These are phyloP conservation scores for Aspergillus bridgeri DNA, from an alignment of 495 filamentous ascomycete species.

Conservation along the genomic window DNA sequence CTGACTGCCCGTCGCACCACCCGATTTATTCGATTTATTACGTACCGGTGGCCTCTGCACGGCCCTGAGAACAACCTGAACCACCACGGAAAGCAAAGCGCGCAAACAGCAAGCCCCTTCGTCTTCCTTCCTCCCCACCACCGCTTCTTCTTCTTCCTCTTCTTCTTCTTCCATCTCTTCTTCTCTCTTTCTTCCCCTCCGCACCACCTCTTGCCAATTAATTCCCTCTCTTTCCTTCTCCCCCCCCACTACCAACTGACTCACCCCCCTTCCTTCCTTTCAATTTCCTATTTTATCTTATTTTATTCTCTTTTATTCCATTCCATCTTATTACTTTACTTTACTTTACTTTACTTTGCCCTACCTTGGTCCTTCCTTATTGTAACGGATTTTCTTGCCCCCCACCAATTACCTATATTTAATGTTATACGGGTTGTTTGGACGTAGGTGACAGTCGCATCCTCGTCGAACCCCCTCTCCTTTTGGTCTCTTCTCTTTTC, in stretches of 20 bases:
- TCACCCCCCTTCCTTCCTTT: constrained; percentile 13
- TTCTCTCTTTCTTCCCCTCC: constrained; percentile 12
- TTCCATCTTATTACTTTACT: constrained; percentile 9
- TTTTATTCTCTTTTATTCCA: constrained; percentile 14
- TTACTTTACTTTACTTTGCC: constrained; percentile 13
- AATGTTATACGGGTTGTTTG: not conserved
- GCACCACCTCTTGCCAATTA: no score
- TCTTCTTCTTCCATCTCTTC: constrained; percentile 2
- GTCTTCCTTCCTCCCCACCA: no score
- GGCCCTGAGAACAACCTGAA: no score
- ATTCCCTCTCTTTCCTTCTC: constrained; percentile 11
- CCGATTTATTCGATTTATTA: not conserved
- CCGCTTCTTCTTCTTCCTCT: constrained; percentile 10
- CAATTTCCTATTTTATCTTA: constrained; percentile 5
- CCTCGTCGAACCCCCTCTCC: not conserved
- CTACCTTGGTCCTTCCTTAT: constrained; percentile 9
- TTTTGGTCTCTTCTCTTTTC: not conserved
- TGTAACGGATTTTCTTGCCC: constrained; percentile 13
- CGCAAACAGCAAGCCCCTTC: no score
- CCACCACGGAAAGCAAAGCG: no score
- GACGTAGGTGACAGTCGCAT: not conserved
- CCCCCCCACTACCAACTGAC: not conserved
- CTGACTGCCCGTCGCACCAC: no score
- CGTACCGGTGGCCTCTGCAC: not conserved
- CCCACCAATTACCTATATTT: not conserved